These are phyloP conservation scores for Aspergillus egyptiacus DNA, from an alignment of 495 filamentous ascomycete species.

Conservation along the genomic window DNA sequence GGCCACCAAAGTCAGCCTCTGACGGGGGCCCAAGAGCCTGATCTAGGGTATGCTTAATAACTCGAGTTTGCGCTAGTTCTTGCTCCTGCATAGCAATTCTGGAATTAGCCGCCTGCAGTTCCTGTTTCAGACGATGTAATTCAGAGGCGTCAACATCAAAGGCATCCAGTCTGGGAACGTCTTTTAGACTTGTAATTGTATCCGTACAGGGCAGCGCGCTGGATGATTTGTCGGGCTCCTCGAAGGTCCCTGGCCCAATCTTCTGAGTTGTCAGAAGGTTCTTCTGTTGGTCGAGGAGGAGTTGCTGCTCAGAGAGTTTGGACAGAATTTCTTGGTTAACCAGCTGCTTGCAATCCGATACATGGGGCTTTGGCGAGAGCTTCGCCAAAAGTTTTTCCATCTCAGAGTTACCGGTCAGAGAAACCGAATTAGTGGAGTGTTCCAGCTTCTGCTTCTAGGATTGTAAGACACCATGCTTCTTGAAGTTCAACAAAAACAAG, in stretches of 20 bases:
- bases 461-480: slow-evolving; percentile 33
- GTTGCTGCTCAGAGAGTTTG: slow-evolving; percentile 62
- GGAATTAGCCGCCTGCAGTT: slow-evolving; percentile 72
- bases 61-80: slow-evolving; percentile 73
- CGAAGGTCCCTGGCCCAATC: slow-evolving; percentile 20
- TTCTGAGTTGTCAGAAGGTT: slow-evolving; percentile 37
- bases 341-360: slow-evolving; percentile 17
- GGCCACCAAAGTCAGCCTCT: slow-evolving; percentile 46
- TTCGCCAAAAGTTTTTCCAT: slow-evolving; percentile 37
- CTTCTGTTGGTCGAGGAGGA: slow-evolving; percentile 49
- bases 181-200: slow-evolving; percentile 34
- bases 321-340: slow-evolving; percentile 38
- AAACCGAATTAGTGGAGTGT: slow-evolving; percentile 22
- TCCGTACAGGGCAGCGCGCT: slow-evolving; percentile 55
- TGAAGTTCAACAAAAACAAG: not conserved
- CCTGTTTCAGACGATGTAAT: slow-evolving; percentile 55
- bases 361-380: slow-evolving; percentile 26
- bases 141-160: slow-evolving; percentile 38
- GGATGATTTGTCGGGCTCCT: slow-evolving; percentile 44
- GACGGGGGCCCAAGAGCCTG: slow-evolving; percentile 61
- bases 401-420: slow-evolving; percentile 26
- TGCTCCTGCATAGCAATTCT: slow-evolving; percentile 78
- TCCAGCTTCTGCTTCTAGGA: slow-evolving; percentile 50
- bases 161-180: slow-evolving; percentile 12
- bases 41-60: slow-evolving; percentile 68